Base-by-base conservation (phyloP, 345 rosid genomes). In the Gossypioides kirkii region DNA sequence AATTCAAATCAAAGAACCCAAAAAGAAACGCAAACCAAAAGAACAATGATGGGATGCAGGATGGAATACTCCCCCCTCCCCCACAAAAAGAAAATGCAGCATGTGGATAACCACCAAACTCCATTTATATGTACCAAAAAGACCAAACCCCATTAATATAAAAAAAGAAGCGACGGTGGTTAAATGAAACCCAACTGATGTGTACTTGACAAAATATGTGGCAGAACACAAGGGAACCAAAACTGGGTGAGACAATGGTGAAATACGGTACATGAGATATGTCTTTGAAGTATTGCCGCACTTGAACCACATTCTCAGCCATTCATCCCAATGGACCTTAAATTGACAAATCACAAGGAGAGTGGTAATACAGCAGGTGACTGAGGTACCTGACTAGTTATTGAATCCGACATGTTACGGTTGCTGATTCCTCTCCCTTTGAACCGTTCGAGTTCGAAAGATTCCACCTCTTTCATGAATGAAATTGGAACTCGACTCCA, bases 31-130 rank as follows among this genome's bases (percentile, higher is more conserved):
- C 68, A 61, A 66, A 61, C 38, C 38, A 32, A 32, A 32, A 32
- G 38, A 71, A 70, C 56, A 81, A 77, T 47, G 13, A 82, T 78
- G 75, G 14, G 64, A 70, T 69, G 71, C 80, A 43, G 46, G 46
- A 43, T 43, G 74, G n/a, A 72, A 70, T 72, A 68, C 80, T 74
- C 69, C 38, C 7, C 7, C 38, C 38, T 5, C 7, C 38, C 38
- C 38, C 38, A 32, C 38, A 32, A 32, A 32, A 73, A 77, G 46
- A 53, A 73, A 70, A 71, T 64, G 76, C 62, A 10, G 50, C 16
- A 45, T 32, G 49, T 52, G 47, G 26, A 9, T 1, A 41, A 72
- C 74, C 74, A 77, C 66, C 74, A 41, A 43, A 28, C 75, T 66
- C 72, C 18, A 58, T 71, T 8, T 58, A 61, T 32, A 32, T 32